These are phyloP conservation scores for Podospora pseudopauciseta DNA, from an alignment of 495 filamentous ascomycete genomes.

Conservation along the genomic window DNA sequence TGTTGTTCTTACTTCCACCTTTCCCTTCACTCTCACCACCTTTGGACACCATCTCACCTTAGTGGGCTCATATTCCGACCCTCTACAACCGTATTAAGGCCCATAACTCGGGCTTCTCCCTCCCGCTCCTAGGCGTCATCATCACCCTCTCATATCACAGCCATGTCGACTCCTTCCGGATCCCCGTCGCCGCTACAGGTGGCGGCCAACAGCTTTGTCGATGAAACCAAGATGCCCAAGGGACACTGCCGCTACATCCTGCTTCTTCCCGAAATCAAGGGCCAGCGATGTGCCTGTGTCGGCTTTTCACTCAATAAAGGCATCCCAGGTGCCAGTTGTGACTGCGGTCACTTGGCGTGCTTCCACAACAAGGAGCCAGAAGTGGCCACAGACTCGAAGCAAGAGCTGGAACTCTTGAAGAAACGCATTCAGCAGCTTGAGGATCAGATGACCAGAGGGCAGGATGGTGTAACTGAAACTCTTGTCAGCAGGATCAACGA, in stretches of 20 bases:
- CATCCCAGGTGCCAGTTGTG: slow-evolving; percentile 49
- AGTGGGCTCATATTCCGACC: neutral
- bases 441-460: slow-evolving; percentile 43
- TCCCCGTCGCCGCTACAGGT: slow-evolving; percentile 34
- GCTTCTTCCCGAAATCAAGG: slow-evolving; percentile 51
- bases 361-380: slow-evolving; percentile 48
- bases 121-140: slow-evolving; percentile 2
- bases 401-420: slow-evolving; percentile 47
- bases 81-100: neutral
- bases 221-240: slow-evolving; percentile 46
- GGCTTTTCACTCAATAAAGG: slow-evolving; percentile 50
- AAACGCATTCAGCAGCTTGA: slow-evolving; percentile 46
- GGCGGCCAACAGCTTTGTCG: slow-evolving; percentile 24
- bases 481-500: slow-evolving; percentile 44
- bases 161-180: slow-evolving; percentile 26
- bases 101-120: slow-evolving; percentile 3
- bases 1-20: slow-evolving; percentile 14
- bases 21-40: neutral
- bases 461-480: slow-evolving; percentile 40
- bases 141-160: slow-evolving; percentile 10
- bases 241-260: slow-evolving; percentile 56
- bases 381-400: slow-evolving; percentile 34
- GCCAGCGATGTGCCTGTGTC: slow-evolving; percentile 53
- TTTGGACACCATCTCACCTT: neutral
- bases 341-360: slow-evolving; percentile 55